A percentile compares a stretch with the other conserved stretches of the same genome.
Evolutionary conservation across 2,329 filamentous ascomycete species (phyloP).

Genomic region (Monosporascus cannonballus): DNA sequence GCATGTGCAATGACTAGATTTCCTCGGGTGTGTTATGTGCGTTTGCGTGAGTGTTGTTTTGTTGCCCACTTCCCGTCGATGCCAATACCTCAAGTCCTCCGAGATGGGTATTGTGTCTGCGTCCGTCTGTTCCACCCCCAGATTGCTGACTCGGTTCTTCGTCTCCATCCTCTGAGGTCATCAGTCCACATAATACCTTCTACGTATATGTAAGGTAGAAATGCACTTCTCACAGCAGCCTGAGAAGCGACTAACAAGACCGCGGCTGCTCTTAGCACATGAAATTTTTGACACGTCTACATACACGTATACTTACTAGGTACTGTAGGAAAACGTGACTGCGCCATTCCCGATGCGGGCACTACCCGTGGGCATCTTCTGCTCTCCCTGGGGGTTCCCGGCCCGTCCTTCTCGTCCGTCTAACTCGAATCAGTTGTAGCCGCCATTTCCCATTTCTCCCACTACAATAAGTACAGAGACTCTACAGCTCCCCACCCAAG

Average conservation of each 20-base stretch:
- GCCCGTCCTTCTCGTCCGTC: background rate
- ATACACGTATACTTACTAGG: background rate
- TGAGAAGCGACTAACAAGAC: background rate
- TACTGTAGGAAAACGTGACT: background rate
- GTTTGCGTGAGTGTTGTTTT: background rate
- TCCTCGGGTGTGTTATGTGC: too few species aligned
- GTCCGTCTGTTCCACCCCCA: too few species aligned
- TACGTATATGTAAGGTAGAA: too few species aligned
- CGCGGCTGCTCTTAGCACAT: background rate
- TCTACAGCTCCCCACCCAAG: too few species aligned
- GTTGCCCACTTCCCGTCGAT: background rate
- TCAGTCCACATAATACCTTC: too few species aligned
- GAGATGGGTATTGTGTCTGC: too few species aligned
- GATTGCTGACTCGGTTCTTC: too few species aligned
- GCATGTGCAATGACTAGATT: background rate
- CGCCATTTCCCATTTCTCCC: background rate
- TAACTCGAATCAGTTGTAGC: background rate
- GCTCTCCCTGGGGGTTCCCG: too few species aligned
- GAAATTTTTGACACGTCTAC: background rate
- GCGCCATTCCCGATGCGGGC: background rate
- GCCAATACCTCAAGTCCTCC: too few species aligned
- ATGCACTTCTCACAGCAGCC: too few species aligned
- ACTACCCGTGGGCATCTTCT: background rate
- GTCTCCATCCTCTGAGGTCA: too few species aligned
- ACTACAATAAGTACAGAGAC: too few species aligned